Evolutionary conservation across 176 grass and related monocot genomes (phyloP).

Genomic region (Urochloa ruziziensis): DNA sequence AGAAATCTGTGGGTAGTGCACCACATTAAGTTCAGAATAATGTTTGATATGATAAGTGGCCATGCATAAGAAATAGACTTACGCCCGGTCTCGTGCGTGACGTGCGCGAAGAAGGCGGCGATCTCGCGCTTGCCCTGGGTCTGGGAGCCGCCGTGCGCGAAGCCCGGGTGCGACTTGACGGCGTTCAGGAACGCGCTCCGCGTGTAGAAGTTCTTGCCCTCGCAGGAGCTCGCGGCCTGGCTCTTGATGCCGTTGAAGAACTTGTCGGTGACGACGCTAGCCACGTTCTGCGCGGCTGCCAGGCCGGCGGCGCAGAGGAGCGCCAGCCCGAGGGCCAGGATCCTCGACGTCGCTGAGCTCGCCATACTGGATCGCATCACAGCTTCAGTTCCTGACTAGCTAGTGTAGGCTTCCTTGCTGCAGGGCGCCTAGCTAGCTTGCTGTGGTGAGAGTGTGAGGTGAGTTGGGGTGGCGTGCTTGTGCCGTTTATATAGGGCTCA

Average conservation of each 20-base stretch:
- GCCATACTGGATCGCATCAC: neutral
- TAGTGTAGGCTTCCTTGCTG: neutral
- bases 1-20: slow-evolving; percentile 33
- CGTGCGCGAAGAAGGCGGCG: slow-evolving; percentile 73
- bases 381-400: neutral
- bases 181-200: slow-evolving; percentile 43
- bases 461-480: neutral
- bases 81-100: slow-evolving; percentile 58
- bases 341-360: neutral
- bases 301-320: neutral
- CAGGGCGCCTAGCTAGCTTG: too few species aligned
- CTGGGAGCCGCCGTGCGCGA: slow-evolving; percentile 26
- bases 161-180: slow-evolving; percentile 13
- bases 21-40: too few species aligned
- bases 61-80: too few species aligned
- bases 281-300: slow-evolving; percentile 28
- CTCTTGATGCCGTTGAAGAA: slow-evolving; percentile 54
- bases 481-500: neutral
- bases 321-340: slow-evolving; percentile 4
- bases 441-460: neutral
- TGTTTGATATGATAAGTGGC: too few species aligned
- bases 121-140: slow-evolving; percentile 66
- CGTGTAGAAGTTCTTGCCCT: slow-evolving; percentile 62
- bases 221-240: slow-evolving; percentile 39
- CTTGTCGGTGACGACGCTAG: neutral